Base-by-base conservation (phyloP, 306 rosid genomes). In the Begonia masoniana region DNA sequence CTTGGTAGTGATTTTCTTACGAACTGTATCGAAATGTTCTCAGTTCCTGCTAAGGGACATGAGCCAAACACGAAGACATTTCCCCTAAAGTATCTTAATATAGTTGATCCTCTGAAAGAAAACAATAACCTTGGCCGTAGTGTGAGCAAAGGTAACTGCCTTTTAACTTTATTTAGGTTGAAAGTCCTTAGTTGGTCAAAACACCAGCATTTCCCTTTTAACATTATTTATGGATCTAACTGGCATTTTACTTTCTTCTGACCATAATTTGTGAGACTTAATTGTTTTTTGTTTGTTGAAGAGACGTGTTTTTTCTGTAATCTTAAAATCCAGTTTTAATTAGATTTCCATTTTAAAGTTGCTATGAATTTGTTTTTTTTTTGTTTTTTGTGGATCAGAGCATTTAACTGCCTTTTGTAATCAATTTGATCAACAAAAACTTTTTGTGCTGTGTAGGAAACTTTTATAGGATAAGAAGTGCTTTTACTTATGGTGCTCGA, bases 121-220 rank as follows among this genome's bases (percentile, higher is more conserved):
- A 79, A 81, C 71, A 88, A 88, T 78, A 88, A 88, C 61, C 96
- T 88, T 61, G 96, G 96, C 39, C 96, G 96, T 54, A 88, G 96
- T 77, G 95, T 88, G 35, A 84, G 64, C 70, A 82, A 70, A 79
- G 92, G 97, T 85, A 71, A 31, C 39, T 5, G 39, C 39, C 39
- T 7, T 5, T 31, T 21, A 21, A 21, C 24, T 21, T 2, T 21
- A 21, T 21, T 21, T 7, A 31, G 39, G 2, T 31, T 31, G 39
- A 31, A 31, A 31, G 39, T 31, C 39, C 39, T 31, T 31, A 7
- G 9, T 5, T 31, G 39, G 39, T 31, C 2, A 31, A 31, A 31
- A 31, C 39, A 31, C 39, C 39, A 5, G 39, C 39, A 31, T 31
- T 31, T 5, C 39, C 39, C 39, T 31, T 31, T 31, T 31, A n/a